Evolutionary conservation across 73 alveolate genomes (phyloP), one percentile per base, ranked within the genome.

Genomic region (Stentor roeselii): DNA sequence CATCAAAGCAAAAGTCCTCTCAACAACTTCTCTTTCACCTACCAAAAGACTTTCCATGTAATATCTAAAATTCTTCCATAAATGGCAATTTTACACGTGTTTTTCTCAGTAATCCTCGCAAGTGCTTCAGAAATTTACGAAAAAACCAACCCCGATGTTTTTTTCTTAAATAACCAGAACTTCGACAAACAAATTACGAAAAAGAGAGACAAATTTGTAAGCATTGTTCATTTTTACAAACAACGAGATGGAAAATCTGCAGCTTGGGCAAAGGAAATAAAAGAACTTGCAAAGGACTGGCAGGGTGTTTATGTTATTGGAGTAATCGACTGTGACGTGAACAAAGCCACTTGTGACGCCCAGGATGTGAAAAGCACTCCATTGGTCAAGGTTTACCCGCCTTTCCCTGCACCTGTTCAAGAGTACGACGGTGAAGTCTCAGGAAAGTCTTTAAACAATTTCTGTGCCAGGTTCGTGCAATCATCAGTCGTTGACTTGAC

Each of bases 331-430:
- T 97, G 99, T 90, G 95, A 91, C 39, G 95, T 86, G 67, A 87
- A 86, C 84, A 89, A 85, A 41, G 91, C 85, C 59, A 86, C 96
- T 67, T 97, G 99, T 86, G 87, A 88, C 61, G 94, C 95, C 75
- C 97, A 97, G 85, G 92, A 90, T 59, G 96, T 95, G 35, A 77
- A 89, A 3, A 93, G 95, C 39, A 92, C 36, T 86, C 99, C 99
- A 3, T 77, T 96, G 4, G 87, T 93, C 90, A 92, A 93, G 85
- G 92, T 97, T 37, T 97, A 94, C 89, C 99, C 99, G 34, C 98
- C 99, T 27, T 89, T 89, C 85, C 99, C 99, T 41, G 96, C 95
- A 39, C 99, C 99, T 39, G 91, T 95, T 36, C 83, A 89, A 83
- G 96, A 92, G 77, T 86, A 86, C 82, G 98, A 97, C 83, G 98